Conservation (phyloP, 2,329 filamentous ascomycete genomes). For the Neofusicoccum kwambonambiense region DNA sequence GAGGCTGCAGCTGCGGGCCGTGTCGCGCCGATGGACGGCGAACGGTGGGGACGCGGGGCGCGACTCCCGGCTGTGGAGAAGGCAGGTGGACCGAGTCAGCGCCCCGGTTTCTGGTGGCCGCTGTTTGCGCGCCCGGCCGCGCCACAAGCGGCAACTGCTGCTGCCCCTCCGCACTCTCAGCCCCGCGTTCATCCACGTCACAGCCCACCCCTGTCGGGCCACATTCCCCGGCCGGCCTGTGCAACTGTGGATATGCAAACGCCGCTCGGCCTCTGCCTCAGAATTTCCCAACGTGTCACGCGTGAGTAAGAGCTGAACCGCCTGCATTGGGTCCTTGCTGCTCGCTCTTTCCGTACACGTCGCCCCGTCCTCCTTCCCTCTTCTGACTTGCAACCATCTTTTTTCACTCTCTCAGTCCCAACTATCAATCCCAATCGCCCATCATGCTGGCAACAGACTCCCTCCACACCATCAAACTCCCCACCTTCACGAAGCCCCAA, state of each 20-base stretch:
- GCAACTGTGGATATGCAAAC: not conserved
- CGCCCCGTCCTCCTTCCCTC: not conserved
- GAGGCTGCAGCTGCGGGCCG: not conserved
- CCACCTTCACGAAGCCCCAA: conserved; percentile 26
- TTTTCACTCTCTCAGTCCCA: not conserved
- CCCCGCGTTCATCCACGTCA: conserved; percentile 10
- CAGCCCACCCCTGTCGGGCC: not conserved
- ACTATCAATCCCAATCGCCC: not conserved
- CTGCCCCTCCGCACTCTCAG: conserved; percentile 10
- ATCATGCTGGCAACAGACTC: conserved; percentile 25
- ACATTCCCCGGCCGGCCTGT: no score
- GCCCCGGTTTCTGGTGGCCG: not conserved
- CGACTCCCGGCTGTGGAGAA: not conserved
- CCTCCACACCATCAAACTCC: conserved; percentile 29
- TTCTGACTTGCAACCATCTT: not conserved
- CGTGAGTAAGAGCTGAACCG: conserved; percentile 13
- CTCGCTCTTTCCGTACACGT: not conserved
- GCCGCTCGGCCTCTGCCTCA: not conserved
- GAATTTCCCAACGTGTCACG: not conserved
- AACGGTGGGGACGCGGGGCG: not conserved
- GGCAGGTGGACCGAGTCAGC: not conserved
- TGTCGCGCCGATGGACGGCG: not conserved
- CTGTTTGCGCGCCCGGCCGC: no score
- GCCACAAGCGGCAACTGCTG: not conserved
- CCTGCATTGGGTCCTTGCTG: not conserved